Percentiles rank a stretch among this genome's conserved stretches.
phyloP scores from a whole-genome alignment of 169 alveolate species.

The Theileria annulata region DNA sequence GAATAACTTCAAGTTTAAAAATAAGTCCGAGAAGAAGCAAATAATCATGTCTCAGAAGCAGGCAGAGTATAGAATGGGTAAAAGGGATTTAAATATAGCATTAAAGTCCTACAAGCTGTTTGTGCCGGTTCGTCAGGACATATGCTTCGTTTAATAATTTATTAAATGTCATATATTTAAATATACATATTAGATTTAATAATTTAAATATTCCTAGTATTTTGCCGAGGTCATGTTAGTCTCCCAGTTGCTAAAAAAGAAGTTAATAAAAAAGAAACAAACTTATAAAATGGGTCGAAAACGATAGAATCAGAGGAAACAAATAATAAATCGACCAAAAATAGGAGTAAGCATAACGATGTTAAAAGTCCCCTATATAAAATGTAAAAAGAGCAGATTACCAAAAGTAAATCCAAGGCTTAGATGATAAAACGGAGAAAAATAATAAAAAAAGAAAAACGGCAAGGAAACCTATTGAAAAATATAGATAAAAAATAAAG shows the following conservation, averaged over 20 bases:
- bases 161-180: background rate
- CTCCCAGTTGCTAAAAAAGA: slow-evolving; percentile 32
- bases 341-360: slow-evolving; percentile 1
- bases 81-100: slow-evolving; percentile 30
- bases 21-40: slow-evolving; percentile 25
- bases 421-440: slow-evolving; percentile 22
- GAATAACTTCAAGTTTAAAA: slow-evolving; percentile 42
- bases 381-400: background rate
- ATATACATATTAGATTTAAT: slow-evolving; percentile 8
- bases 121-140: slow-evolving; percentile 48
- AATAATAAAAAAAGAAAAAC: slow-evolving; percentile 28
- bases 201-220: background rate
- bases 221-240: slow-evolving; percentile 5
- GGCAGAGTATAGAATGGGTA: slow-evolving; percentile 24
- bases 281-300: slow-evolving; percentile 68
- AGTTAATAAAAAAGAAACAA: background rate
- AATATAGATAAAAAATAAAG: background rate
- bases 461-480: slow-evolving; percentile 35
- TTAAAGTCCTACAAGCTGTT: slow-evolving; percentile 65
- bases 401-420: slow-evolving; percentile 62
- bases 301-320: slow-evolving; percentile 35
- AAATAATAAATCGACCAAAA: slow-evolving; percentile 45
- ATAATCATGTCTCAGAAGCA: slow-evolving; percentile 38
- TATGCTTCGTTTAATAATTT: slow-evolving; percentile 23
- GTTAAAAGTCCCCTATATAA: slow-evolving; percentile 39